These are phyloP conservation scores for Sutorius eximius DNA, from an alignment of 1,284 basidiomycete species.

Conservation along the genomic window DNA sequence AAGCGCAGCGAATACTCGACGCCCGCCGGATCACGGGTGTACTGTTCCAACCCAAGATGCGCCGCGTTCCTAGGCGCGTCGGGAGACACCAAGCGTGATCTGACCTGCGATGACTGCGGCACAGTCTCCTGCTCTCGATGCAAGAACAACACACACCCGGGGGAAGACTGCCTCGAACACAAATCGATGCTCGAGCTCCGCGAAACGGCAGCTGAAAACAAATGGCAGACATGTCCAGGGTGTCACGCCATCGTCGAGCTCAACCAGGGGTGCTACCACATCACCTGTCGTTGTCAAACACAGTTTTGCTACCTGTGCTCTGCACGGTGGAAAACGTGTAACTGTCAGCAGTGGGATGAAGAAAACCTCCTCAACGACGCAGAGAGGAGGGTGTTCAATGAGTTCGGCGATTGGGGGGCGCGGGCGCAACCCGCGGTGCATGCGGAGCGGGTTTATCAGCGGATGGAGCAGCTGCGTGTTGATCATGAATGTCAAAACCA, in stretches of 20 bases:
- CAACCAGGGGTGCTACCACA: constrained; percentile 43
- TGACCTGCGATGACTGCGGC: constrained; percentile 26
- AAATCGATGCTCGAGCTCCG: constrained; percentile 29
- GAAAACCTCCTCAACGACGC: constrained; percentile 33
- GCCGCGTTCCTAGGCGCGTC: constrained; percentile 40
- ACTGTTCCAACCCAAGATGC: constrained; percentile 42
- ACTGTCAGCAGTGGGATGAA: constrained; percentile 44
- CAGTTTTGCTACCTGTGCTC: constrained; percentile 48
- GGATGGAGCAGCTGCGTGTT: constrained; percentile 23
- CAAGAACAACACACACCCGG: constrained; percentile 26
- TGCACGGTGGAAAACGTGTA: constrained; percentile 41
- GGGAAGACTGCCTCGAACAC: constrained; percentile 23
- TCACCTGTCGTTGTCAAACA: constrained; percentile 43
- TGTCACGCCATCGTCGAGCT: constrained; percentile 45
- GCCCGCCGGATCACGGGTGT: constrained; percentile 37
- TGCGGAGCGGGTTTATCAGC: constrained; percentile 16
- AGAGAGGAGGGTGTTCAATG: constrained; percentile 30
- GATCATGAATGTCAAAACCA: constrained; percentile 36
- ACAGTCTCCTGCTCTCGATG: constrained; percentile 36
- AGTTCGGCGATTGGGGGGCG: constrained; percentile 20
- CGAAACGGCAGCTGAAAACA: constrained; percentile 30
- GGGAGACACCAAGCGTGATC: constrained; percentile 3
- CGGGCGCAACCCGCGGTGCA: constrained; percentile 13
- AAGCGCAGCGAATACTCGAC: constrained; percentile 35
- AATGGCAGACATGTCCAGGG: constrained; percentile 45